Conservation (phyloP, 2,329 filamentous ascomycete genomes). For the Colletotrichum echinochloae region DNA sequence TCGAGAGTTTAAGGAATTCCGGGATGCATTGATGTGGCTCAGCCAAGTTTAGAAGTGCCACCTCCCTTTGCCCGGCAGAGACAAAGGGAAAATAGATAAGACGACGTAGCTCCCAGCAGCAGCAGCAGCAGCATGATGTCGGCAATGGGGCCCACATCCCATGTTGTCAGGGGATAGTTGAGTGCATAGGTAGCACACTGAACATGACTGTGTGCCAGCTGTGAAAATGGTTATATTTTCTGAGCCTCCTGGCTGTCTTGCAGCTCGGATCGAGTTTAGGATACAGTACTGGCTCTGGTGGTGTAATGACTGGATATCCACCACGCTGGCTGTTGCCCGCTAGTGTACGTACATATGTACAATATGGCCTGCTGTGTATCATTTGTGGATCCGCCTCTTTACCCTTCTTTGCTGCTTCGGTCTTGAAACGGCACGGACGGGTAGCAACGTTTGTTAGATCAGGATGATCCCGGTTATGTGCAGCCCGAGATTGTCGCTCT, state of each 20-base stretch:
- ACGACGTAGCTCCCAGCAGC: background rate
- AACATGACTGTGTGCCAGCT: background rate
- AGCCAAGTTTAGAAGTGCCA: background rate
- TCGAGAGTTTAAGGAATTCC: background rate
- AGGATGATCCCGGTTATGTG: too few species aligned
- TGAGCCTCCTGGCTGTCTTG: background rate
- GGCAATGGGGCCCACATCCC: slow-evolving; percentile 3
- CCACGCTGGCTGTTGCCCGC: background rate
- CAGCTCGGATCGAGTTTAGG: background rate
- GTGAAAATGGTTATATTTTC: background rate
- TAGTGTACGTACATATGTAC: too few species aligned
- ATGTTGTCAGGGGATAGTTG: background rate
- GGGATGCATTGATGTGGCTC: background rate
- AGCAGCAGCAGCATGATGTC: background rate
- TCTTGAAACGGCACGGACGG: too few species aligned
- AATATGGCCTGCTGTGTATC: background rate
- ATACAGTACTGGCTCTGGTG: background rate
- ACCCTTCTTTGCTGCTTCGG: background rate
- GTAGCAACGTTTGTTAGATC: too few species aligned
- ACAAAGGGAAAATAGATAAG: background rate
- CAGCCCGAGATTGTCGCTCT: background rate
- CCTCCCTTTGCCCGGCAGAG: background rate
- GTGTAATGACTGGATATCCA: background rate
- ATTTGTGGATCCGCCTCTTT: background rate
- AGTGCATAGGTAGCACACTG: background rate